Evolutionary conservation across 2,329 filamentous ascomycete species (phyloP), one percentile per base, ranked within the genome.

Genomic region (Magnaporthales sp.): DNA sequence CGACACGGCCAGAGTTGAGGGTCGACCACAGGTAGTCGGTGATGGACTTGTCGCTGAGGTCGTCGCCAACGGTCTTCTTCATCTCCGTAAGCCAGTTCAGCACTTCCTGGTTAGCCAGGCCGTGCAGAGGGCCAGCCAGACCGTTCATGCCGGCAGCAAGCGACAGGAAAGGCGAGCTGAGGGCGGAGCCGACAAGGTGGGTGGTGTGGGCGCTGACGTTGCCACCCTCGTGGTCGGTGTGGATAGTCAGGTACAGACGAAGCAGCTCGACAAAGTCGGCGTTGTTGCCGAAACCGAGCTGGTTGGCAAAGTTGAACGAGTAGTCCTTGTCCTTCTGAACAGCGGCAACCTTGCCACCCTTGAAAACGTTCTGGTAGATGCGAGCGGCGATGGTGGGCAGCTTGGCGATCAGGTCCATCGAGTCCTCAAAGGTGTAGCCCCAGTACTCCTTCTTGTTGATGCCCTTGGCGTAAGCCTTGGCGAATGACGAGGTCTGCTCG

Each of bases 361-460:
- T 97, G 92, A 96, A 99, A 80, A 98, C 90, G 81, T 99, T 99
- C 86, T 96, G 95, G 90, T 99, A 99, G 87, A 99, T 99, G 84
- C 93, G 92, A 71, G 95, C 86, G 71, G 95, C 95, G 76, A 99
- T 97, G 80, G 92, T 97, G 79, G 95, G 95, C 75, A 99, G 91
- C 90, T 98, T 98, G 78, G 95, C 95, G 79, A 99, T 99, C 80
- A 99, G 86, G 83, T 99, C 94, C 94, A 99, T 98, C 70, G 93
- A 95, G 84, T 99, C 95, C 88, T 99, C 95, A 77, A 96, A 99
- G 74, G 93, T 97, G 87, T 98, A 93, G 81, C 90, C 89, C 95
- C 95, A 99, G 91, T 99, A 99, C 75, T 98, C 93, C 82, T 93
- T 92, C 91, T 99, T 99, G 89, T 94, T 95, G 78, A 99, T 92